A percentile compares a stretch with the other conserved stretches of the same genome.
Evolutionary conservation across 1,284 basidiomycete species (phyloP).

Genomic region (Phlebopus sp.): DNA sequence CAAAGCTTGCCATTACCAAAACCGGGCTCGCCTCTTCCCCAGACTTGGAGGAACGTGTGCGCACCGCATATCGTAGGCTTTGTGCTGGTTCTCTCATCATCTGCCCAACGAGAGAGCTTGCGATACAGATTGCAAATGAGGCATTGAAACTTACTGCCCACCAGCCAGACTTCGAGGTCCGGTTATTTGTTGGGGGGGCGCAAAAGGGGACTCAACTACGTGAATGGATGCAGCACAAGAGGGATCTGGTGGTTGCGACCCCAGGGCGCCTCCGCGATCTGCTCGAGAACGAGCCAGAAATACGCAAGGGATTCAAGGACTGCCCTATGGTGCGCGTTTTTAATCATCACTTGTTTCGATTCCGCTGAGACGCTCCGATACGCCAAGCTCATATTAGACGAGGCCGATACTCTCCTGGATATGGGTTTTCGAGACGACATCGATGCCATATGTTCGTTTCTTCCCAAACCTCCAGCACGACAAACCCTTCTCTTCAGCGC

Average conservation of each 20-base stretch:
- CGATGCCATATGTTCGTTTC: conserved; percentile 64
- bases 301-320: conserved; percentile 51
- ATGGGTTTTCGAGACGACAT: conserved; percentile 96
- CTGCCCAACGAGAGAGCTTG: conserved; percentile 92
- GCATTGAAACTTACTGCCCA: conserved; percentile 68
- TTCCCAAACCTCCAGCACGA: conserved; percentile 69
- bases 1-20: conserved; percentile 39
- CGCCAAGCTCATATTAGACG: conserved; percentile 83
- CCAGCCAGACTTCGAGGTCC: conserved; percentile 67
- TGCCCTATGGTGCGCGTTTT: conserved; percentile 54
- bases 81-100: conserved; percentile 81
- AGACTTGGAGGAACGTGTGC: conserved; percentile 31
- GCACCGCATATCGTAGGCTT: conserved; percentile 38
- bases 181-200: conserved; percentile 80
- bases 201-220: conserved; percentile 66
- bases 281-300: conserved; percentile 58
- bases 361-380: conserved; percentile 4
- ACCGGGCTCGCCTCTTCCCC: conserved; percentile 38
- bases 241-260: conserved; percentile 91
- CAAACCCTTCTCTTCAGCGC: conserved; percentile 98
- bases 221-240: conserved; percentile 60
- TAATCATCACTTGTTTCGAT: background rate
- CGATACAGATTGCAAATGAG: conserved; percentile 91
- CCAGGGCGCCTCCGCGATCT: conserved; percentile 89
- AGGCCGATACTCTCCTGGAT: conserved; percentile 93